These are phyloP conservation scores for Ustilaginoidea virens DNA, from an alignment of 2,329 filamentous ascomycete genomes.

Conservation along the genomic window DNA sequence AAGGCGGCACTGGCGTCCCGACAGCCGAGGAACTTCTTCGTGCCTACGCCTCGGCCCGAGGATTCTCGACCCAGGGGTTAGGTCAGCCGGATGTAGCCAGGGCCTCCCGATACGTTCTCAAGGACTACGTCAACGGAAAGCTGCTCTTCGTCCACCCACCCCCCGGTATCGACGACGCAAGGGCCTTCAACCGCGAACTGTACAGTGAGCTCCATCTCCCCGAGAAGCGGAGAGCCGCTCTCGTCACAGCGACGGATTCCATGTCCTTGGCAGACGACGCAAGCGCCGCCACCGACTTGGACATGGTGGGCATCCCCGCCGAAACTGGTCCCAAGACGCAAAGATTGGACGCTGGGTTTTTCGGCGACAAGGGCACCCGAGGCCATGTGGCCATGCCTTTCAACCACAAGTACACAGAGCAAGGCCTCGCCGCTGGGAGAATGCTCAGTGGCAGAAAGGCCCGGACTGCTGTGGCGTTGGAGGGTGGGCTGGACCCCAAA, in stretches of 20 bases:
- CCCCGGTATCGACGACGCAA: conserved; percentile 53
- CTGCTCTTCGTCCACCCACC: conserved; percentile 85
- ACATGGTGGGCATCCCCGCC: conserved; percentile 33
- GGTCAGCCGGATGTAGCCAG: conserved; percentile 89
- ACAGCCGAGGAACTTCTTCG: conserved; percentile 73
- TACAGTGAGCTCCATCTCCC: conserved; percentile 76
- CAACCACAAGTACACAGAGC: conserved; percentile 76
- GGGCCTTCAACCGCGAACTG: conserved; percentile 75
- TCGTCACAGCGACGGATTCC: conserved; percentile 34
- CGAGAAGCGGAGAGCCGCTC: conserved; percentile 56
- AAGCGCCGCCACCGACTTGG: conserved; percentile 21
- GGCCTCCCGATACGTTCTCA: conserved; percentile 77
- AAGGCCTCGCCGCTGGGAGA: conserved; percentile 45
- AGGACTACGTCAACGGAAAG: conserved; percentile 96
- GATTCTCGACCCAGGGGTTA: conserved; percentile 77
- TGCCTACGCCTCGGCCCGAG: conserved; percentile 76
- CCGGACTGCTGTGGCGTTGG: conserved; percentile 62
- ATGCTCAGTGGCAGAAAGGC: conserved; percentile 72
- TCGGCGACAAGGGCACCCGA: conserved; percentile 46
- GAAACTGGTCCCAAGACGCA: conserved; percentile 58
- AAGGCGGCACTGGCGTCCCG: conserved; percentile 79
- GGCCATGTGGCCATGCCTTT: conserved; percentile 69
- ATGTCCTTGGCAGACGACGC: conserved; percentile 24
- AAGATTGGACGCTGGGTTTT: conserved; percentile 79
- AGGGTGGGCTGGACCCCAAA: conserved; percentile 70